Base-by-base conservation (phyloP, 2,329 filamentous ascomycete genomes). In the Diplodia intermedia region DNA sequence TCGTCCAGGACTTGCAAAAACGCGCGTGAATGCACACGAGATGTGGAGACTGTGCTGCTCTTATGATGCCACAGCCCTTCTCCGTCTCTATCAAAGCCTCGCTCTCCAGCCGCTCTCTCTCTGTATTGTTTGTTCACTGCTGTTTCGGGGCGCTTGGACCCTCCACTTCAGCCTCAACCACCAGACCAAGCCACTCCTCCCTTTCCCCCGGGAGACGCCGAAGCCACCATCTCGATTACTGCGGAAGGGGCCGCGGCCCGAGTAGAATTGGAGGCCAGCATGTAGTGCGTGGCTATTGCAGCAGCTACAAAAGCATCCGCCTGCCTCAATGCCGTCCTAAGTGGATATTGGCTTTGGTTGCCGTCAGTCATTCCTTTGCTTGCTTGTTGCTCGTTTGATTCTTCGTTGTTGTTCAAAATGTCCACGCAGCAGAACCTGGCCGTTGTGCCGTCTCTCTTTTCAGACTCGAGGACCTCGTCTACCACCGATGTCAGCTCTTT, bases 331-430 rank as follows among this genome's bases (percentile, higher is more conserved):
- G 12, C 20, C 1, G n/a, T 15, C 7, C 3, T 11, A 33, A 15
- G 14, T 40, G 33, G 3, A 23, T 38, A 18, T 57, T 18, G 26
- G 8, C 18, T 54, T 36, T 29, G 23, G 9, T 33, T 15, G 23
- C 18, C 52, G 23, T 55, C 43, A 47, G n/a, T 55, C 52, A 18
- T 55, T 33, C 52, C 20, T 52, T 52, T 26, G 23, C 49, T 50
- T 50, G 15, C 26, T 26, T 26, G n/a, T 7, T 33, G 11, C 9
- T 53, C 20, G n/a, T 26, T 53, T 15, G 12, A 12, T 55, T 52
- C 20, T 23, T 26, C 15, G 12, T 38, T 29, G 12, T 38, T 36
- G 7, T 56, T 38, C 54, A 23, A 23, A 8, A 56, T 56, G 55
- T 18, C 36, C 18, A 14, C n/a, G 1, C n/a, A n/a, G 7, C 20